Evolutionary conservation across 106 monocot species (phyloP).

Genomic region (Dioscorea dumetorum): DNA sequence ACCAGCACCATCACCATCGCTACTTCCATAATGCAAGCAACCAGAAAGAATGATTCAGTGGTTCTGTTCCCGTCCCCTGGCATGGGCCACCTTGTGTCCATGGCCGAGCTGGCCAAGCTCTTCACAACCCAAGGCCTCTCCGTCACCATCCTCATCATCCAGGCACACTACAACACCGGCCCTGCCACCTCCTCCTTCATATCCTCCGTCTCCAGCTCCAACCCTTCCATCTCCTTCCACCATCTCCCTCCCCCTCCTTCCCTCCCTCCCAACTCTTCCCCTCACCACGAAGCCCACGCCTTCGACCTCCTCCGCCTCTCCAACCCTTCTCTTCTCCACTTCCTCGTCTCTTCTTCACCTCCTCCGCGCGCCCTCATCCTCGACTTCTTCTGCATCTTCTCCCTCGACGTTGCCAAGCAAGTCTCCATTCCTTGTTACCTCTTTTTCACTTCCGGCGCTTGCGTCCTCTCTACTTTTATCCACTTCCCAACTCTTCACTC

Average conservation of each 20-base stretch:
- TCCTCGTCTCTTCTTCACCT: background rate
- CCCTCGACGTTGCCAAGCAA: slow-evolving; percentile 5
- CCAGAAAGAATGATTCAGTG: background rate
- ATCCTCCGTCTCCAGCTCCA: slow-evolving; percentile 3
- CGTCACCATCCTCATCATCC: slow-evolving; percentile 12
- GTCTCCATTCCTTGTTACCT: slow-evolving; percentile 4
- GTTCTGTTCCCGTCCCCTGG: slow-evolving; percentile 1
- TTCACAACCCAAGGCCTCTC: slow-evolving; percentile 3
- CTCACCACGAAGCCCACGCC: background rate
- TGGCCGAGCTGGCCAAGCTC: slow-evolving; percentile 6
- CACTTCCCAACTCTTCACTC: slow-evolving; percentile 2
- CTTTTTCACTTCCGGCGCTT: slow-evolving; percentile 5
- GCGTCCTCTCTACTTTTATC: background rate
- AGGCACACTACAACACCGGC: slow-evolving; percentile 10
- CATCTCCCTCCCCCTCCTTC: slow-evolving; percentile 10
- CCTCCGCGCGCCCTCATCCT: background rate
- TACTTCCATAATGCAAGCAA: no score
- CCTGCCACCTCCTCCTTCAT: slow-evolving; percentile 15
- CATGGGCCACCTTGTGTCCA: slow-evolving; percentile 1
- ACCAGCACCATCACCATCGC: no score
- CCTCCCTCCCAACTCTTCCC: slow-evolving; percentile 1
- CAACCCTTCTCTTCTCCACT: slow-evolving; percentile 11
- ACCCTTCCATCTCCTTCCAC: slow-evolving; percentile 23
- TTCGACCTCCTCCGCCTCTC: slow-evolving; percentile 16
- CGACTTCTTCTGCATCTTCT: slow-evolving; percentile 7